phyloP scores from a whole-genome alignment of 1,284 basidiomycete species.

The Athelia sp. region DNA sequence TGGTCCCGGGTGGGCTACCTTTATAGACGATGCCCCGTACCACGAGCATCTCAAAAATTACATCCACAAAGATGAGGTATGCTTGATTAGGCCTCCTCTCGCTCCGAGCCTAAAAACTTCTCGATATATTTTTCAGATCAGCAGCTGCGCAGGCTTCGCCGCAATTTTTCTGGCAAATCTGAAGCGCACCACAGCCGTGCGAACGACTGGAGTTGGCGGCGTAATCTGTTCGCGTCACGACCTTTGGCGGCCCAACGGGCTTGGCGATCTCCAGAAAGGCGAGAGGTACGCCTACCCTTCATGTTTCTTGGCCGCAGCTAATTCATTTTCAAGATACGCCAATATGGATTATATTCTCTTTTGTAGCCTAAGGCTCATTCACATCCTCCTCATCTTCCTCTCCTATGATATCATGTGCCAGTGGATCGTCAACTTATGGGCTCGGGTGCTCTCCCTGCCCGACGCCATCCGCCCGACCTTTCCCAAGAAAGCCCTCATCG shows the following conservation, averaged over 20 bases:
- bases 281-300: neutral
- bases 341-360: conserved; percentile 8
- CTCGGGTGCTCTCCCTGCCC: neutral
- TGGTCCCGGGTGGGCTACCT: conserved; percentile 14
- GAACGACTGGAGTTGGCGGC: conserved; percentile 12
- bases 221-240: conserved; percentile 14
- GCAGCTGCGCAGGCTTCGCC: conserved; percentile 14
- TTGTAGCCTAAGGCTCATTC: conserved; percentile 1
- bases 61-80: conserved; percentile 16
- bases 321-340: conserved; percentile 13
- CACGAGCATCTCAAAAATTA: neutral
- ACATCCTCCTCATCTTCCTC: neutral
- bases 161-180: conserved; percentile 13
- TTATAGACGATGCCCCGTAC: conserved; percentile 6
- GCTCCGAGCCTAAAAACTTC: conserved; percentile 1
- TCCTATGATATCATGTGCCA: conserved; percentile 9
- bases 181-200: conserved; percentile 13
- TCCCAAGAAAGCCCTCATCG: neutral
- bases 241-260: conserved; percentile 12
- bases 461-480: neutral
- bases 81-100: too few species aligned
- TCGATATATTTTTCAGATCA: conserved; percentile 4
- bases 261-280: conserved; percentile 15
- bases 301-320: neutral
- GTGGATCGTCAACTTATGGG: conserved; percentile 3